phyloP scores from a whole-genome alignment of 2,329 filamentous ascomycete species.

The Phoma sp. region DNA sequence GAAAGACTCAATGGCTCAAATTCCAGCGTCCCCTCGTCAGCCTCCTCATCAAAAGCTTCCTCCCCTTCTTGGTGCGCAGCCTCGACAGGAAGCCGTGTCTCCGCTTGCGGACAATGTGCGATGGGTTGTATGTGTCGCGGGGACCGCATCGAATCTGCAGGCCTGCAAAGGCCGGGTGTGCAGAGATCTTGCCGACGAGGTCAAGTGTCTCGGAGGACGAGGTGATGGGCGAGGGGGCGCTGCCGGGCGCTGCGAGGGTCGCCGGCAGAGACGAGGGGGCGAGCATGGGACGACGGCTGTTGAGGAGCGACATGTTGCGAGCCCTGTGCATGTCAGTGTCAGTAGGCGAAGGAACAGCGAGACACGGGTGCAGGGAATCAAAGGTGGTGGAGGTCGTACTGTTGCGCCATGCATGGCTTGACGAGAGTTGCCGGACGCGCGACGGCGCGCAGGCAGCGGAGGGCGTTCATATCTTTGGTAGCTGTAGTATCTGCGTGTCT shows the following conservation, averaged over 20 bases:
- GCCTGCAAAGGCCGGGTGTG: conserved; percentile 45
- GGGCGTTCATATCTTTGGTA: conserved; percentile 39
- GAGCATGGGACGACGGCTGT: conserved; percentile 36
- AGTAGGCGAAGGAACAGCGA: not conserved
- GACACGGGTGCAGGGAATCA: too few species aligned
- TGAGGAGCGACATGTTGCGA: conserved; percentile 36
- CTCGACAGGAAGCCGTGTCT: conserved; percentile 66
- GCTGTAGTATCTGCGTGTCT: conserved; percentile 2
- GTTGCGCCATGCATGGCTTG: conserved; percentile 30
- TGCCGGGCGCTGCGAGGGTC: conserved; percentile 28
- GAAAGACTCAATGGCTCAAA: conserved; percentile 37
- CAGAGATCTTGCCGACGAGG: conserved; percentile 43
- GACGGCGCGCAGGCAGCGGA: conserved; percentile 38
- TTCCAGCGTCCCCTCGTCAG: conserved; percentile 59
- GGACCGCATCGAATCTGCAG: conserved; percentile 55
- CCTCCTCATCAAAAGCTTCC: conserved; percentile 61
- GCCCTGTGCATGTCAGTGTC: conserved; percentile 1
- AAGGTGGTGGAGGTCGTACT: conserved; percentile 25
- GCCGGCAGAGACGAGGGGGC: conserved; percentile 22
- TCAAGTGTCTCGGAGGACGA: conserved; percentile 38
- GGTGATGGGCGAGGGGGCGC: conserved; percentile 17
- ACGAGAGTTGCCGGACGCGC: conserved; percentile 32
- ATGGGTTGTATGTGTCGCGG: conserved; percentile 65
- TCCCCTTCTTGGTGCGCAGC: conserved; percentile 59
- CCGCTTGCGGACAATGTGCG: conserved; percentile 65